Evolutionary conservation across 495 filamentous ascomycete species (phyloP).

Genomic region (Aspergillus wentii): DNA sequence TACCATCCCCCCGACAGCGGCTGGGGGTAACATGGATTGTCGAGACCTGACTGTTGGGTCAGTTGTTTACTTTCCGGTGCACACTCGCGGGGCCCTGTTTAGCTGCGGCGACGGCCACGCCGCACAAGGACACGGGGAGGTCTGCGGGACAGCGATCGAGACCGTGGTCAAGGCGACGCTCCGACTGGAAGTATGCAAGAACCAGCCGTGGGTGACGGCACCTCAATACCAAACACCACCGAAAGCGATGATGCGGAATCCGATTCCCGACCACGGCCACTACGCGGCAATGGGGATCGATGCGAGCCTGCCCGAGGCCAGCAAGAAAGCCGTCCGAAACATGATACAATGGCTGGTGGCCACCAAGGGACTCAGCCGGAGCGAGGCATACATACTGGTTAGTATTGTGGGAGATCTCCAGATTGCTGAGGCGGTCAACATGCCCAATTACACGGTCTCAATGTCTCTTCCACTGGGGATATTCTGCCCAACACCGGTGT

Average conservation of each 20-base stretch:
- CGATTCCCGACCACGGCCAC: too few relatives aligned
- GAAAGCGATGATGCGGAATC: slow-evolving; percentile 18
- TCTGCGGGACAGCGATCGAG: slow-evolving; percentile 51
- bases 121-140: slow-evolving; percentile 49
- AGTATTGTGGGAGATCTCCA: slow-evolving; percentile 43
- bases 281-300: slow-evolving; percentile 44
- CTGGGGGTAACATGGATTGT: slow-evolving; percentile 49
- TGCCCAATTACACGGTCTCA: slow-evolving; percentile 44
- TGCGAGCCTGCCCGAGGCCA: slow-evolving; percentile 37
- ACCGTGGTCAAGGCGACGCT: slow-evolving; percentile 43
- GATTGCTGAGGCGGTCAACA: slow-evolving; percentile 44
- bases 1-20: slow-evolving; percentile 46
- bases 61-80: slow-evolving; percentile 41
- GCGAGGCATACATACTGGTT: slow-evolving; percentile 46
- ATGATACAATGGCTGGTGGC: slow-evolving; percentile 41
- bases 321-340: slow-evolving; percentile 36
- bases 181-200: slow-evolving; percentile 40
- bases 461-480: slow-evolving; percentile 41
- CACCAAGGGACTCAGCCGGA: slow-evolving; percentile 37
- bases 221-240: slow-evolving; percentile 41
- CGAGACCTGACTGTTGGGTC: slow-evolving; percentile 41
- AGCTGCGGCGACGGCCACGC: slow-evolving; percentile 52
- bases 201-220: slow-evolving; percentile 34
- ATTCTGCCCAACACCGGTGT: too few relatives aligned
- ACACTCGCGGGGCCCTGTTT: slow-evolving; percentile 44